These are phyloP conservation scores for Sugiyamaella pinicola DNA, from an alignment of 1,139 yeast genomes.

Conservation along the genomic window DNA sequence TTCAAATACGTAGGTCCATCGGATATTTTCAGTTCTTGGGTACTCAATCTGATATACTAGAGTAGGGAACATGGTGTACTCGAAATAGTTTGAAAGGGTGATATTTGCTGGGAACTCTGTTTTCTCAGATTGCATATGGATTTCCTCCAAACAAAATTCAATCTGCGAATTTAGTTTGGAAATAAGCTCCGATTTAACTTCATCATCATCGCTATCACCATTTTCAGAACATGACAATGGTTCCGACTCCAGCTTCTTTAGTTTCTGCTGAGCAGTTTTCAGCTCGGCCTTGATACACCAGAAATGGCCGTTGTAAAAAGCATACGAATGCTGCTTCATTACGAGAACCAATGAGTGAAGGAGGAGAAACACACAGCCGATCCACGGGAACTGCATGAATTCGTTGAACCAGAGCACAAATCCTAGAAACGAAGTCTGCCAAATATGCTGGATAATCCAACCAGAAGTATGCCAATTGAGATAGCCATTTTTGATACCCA, in stretches of 20 bases:
- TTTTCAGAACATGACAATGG: not conserved
- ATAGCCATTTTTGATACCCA: conserved; percentile 46
- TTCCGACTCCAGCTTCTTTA: conserved; percentile 4
- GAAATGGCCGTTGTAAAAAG: conserved; percentile 84
- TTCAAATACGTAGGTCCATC: conserved; percentile 70
- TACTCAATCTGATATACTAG: conserved; percentile 66
- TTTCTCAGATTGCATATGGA: conserved; percentile 38
- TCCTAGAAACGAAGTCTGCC: conserved; percentile 54
- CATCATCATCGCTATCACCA: not conserved
- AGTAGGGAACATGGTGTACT: conserved; percentile 88
- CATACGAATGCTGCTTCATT: conserved; percentile 93
- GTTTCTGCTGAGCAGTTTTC: conserved; percentile 45
- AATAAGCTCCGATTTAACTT: conserved; percentile 7
- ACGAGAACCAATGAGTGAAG: conserved; percentile 81
- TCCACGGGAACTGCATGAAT: conserved; percentile 69
- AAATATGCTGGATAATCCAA: conserved; percentile 58
- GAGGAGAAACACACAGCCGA: conserved; percentile 77
- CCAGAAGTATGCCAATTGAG: conserved; percentile 65
- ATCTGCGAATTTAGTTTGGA: conserved; percentile 27
- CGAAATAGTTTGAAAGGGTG: conserved; percentile 65
- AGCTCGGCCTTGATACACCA: conserved; percentile 69
- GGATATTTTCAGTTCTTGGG: conserved; percentile 70
- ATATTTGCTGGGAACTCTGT: conserved; percentile 70
- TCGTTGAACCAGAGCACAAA: conserved; percentile 57
- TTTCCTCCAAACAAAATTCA: conserved; percentile 36